Conservation (phyloP, 768 basidiomycete genomes). For the Lactarius hatsudake region DNA sequence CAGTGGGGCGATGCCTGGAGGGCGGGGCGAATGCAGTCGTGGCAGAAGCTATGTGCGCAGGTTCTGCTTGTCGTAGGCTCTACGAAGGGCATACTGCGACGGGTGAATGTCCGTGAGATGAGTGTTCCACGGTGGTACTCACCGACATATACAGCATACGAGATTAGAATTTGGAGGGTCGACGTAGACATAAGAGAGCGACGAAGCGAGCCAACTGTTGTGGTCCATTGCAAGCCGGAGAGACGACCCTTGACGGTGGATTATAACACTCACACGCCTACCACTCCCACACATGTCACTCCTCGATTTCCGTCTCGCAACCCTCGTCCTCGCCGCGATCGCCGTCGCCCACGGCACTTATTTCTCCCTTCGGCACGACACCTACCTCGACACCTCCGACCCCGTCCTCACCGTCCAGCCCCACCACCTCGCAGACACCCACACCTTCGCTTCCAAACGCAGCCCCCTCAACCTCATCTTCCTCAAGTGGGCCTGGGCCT, state of each 20-base stretch:
- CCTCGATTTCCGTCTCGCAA: constrained; percentile 23
- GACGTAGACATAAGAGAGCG: constrained; percentile 18
- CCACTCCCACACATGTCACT: not conserved
- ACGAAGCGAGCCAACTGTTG: constrained; percentile 14
- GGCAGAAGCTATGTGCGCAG: constrained; percentile 85
- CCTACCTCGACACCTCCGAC: constrained; percentile 85
- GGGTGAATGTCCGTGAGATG: not conserved
- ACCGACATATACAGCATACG: constrained; percentile 28
- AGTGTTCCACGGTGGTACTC: not conserved
- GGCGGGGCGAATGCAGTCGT: constrained; percentile 73
- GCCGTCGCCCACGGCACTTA: constrained; percentile 58
- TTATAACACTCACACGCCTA: not conserved
- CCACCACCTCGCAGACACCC: constrained; percentile 57
- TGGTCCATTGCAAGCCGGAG: constrained; percentile 15
- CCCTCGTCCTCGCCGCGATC: constrained; percentile 43
- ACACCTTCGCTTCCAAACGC: constrained; percentile 78
- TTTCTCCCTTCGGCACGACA: constrained; percentile 60
- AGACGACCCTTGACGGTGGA: not conserved
- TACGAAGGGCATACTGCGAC: constrained; percentile 60
- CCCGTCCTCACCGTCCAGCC: constrained; percentile 65
- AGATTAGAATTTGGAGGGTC: constrained; percentile 25
- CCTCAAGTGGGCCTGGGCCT: constrained; percentile 89
- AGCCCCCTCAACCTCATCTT: constrained; percentile 83
- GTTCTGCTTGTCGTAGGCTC: constrained; percentile 71
- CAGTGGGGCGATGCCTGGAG: constrained; percentile 68